Evolutionary conservation across 176 grass and related monocot genomes (phyloP), one percentile per base, ranked within the genome.

Genomic region (Dactylis glomerata): DNA sequence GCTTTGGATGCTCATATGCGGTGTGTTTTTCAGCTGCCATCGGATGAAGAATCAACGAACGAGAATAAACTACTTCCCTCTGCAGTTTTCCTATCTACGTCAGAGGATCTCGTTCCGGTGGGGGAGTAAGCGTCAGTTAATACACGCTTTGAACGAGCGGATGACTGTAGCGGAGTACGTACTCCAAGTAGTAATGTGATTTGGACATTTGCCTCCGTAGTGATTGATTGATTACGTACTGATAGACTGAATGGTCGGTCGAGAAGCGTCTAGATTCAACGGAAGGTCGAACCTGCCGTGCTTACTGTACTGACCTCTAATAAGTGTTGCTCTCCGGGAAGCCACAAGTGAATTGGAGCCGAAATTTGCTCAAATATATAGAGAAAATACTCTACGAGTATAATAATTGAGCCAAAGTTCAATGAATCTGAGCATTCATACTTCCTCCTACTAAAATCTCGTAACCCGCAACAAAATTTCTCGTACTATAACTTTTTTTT

Each of bases 231-330:
- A 27, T 72, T 28, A 28, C 23, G 23, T 15, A 44, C 59, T 59
- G 68, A 36, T 7, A 0, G 10, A 10, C 19, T 5, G 22, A 24
- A 14, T 8, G 17, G 19, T 15, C 15, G 11, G n/a, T 36, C 57
- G 20, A 69, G 32, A 84, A 57, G 34, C 16, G 81, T 75, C 68
- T 47, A 80, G 58, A 40, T 84, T 80, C 87, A 75, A 23, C 28
- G 4, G 57, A 12, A 16, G 3, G 5, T 7, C 13, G 24, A 19
- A 46, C 28, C 15, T 62, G 24, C 38, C 10, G 32, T 20, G 37
- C 7, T 65, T 10, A 10, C n/a, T 0, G n/a, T 24, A 23, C 6
- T 79, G 2, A 7, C 34, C 34, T 47, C 38, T 40, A 40, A 40
- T 8, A 40, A 40, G 38, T 40, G 38, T 40, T 40, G 38, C 38